Evolutionary conservation across 441 rosid genomes (phyloP).

Genomic region (Corymbia citriodora): DNA sequence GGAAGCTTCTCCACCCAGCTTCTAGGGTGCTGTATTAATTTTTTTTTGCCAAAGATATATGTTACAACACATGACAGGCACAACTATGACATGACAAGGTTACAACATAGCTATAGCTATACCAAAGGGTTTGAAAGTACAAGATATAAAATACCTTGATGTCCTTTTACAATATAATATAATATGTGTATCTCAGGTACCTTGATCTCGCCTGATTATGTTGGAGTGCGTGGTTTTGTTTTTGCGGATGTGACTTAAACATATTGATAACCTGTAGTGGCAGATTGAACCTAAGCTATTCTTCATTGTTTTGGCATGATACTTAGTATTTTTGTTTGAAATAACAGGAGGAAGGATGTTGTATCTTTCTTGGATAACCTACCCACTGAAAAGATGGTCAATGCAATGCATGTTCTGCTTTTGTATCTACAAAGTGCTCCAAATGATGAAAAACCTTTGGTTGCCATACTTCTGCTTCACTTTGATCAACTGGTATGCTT

Average conservation of each 20-base stretch:
- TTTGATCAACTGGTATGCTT: slow-evolving; percentile 41
- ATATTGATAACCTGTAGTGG: background rate
- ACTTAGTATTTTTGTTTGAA: background rate
- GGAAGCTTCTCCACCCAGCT: background rate
- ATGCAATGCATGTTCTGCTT: slow-evolving; percentile 33
- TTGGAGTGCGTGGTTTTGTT: background rate
- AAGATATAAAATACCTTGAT: background rate
- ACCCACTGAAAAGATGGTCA: slow-evolving; percentile 30
- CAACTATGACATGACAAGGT: background rate
- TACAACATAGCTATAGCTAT: background rate
- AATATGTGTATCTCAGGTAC: background rate
- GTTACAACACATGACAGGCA: background rate
- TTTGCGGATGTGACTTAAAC: background rate
- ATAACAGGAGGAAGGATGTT: slow-evolving; percentile 36
- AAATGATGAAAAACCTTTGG: slow-evolving; percentile 30
- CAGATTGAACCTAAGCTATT: background rate
- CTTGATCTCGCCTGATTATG: background rate
- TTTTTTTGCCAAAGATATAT: background rate
- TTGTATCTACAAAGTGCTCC: slow-evolving; percentile 37
- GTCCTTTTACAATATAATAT: background rate
- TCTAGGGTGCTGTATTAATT: background rate
- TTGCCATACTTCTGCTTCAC: slow-evolving; percentile 43
- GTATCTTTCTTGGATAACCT: slow-evolving; percentile 23
- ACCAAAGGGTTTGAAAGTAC: background rate
- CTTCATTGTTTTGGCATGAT: background rate